These are phyloP conservation scores for Dryas integrifolia DNA, from an alignment of 331 rosid genomes.

Conservation along the genomic window DNA sequence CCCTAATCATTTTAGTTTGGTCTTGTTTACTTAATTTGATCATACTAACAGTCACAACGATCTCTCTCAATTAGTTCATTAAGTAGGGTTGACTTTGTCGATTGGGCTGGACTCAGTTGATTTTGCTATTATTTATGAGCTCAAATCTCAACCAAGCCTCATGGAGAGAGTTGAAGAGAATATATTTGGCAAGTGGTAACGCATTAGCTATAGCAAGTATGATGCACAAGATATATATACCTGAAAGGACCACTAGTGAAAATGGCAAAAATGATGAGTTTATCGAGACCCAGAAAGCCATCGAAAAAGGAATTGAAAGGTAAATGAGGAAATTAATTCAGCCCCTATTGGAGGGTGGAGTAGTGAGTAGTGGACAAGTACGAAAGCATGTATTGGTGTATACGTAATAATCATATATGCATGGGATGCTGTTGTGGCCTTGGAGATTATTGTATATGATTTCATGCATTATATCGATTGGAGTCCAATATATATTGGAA, in stretches of 20 bases:
- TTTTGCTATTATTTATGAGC: not conserved
- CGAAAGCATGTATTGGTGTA: slow-evolving; percentile 25
- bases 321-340: too few relatives aligned
- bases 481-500: slow-evolving; percentile 28
- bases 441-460: slow-evolving; percentile 12
- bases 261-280: too few relatives aligned
- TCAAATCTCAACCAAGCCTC: not conserved
- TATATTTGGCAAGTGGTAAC: too few relatives aligned
- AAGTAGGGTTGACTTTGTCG: not conserved
- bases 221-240: too few relatives aligned
- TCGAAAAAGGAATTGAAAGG: too few relatives aligned
- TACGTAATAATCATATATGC: slow-evolving; percentile 74
- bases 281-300: too few relatives aligned
- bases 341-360: too few relatives aligned
- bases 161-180: not conserved
- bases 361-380: not conserved
- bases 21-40: not conserved
- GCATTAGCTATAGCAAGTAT: too few relatives aligned
- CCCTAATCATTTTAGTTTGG: not conserved
- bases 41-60: not conserved
- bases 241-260: too few relatives aligned
- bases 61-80: not conserved
- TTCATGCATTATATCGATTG: slow-evolving; percentile 7
- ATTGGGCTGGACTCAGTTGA: not conserved
- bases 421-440: slow-evolving; percentile 65